Base-by-base conservation (phyloP, 257 asterid genomes). In the Echium plantagineum region DNA sequence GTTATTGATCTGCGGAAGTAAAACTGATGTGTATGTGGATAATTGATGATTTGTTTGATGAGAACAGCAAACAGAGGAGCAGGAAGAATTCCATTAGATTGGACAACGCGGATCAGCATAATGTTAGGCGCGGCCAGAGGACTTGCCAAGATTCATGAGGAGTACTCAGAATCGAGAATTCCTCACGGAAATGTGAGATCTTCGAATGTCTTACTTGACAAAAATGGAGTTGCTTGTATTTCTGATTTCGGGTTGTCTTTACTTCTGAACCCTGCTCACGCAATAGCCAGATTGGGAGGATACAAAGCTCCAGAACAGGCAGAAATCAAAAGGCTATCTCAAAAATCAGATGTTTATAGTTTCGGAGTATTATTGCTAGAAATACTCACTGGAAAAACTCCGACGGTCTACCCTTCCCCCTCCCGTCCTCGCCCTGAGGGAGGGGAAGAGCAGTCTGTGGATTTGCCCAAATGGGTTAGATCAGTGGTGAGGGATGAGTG, bases 401-500 rank as follows among this genome's bases (percentile, higher is more conserved):
- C 89, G 0, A 68, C 85, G 3, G 69, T 62, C 46, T 58, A 69
- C 57, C 72, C 80, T 30, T 79, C 87, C 1, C 76, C 87, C 0
- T 56, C 71, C 3, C 69, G 78, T 20, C 77, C 71, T 2, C 69
- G 77, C 7, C 28, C 61, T 1, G 77, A 30, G 55, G 84, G 67
- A 49, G 83, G 67, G 21, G 77, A 75, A 49, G 89, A 80, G 24
- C 30, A 6, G 66, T 65, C 71, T 0, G 72, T 73, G 65, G 95
- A 86, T 66, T 76, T 86, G 83, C 93, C 95, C 12, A 77, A 72
- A 55, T 89, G 97, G 97, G 95, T 89, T 15, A 77, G 78, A 52
- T 89, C 97, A 9, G 94, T 86, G 69, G 95, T 89, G 66, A 74
- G 87, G 70, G 95, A 89, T 7, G 95, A 89, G 76, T 89, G 97